phyloP scores from a whole-genome alignment of 371 early-diverging fungal genomes.

The Mortierella sp. region DNA sequence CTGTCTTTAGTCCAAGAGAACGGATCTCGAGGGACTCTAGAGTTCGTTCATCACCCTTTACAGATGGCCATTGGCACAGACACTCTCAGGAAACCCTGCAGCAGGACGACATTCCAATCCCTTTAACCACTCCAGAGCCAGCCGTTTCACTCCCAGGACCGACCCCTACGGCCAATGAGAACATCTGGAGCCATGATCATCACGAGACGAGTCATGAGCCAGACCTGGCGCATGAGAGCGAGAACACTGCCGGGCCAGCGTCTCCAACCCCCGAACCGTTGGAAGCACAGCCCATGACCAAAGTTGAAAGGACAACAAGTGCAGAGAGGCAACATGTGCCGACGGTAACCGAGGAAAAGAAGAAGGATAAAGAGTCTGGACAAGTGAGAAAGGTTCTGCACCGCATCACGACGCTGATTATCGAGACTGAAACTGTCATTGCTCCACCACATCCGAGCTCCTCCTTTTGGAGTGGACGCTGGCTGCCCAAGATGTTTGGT shows the following conservation, averaged over 20 bases:
- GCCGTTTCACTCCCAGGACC: conserved; percentile 3
- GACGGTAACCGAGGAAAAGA: too few species aligned
- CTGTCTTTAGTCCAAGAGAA: conserved; percentile 29
- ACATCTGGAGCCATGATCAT: too few species aligned
- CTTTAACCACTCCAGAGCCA: conserved; percentile 19
- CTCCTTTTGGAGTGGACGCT: too few species aligned
- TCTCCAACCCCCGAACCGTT: conserved; percentile 23
- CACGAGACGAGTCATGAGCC: background rate
- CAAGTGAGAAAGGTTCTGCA: conserved; percentile 6
- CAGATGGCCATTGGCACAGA: conserved; percentile 8
- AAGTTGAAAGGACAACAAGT: too few species aligned
- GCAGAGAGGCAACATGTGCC: too few species aligned
- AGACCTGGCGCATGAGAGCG: background rate
- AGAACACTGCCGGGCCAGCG: conserved; percentile 19
- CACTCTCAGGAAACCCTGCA: background rate
- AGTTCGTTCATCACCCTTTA: conserved; percentile 15
- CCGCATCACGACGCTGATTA: conserved; percentile 29
- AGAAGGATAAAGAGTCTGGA: too few species aligned
- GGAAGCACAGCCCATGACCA: conserved; percentile 7
- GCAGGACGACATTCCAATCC: background rate
- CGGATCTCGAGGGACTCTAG: background rate
- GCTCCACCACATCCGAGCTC: conserved; percentile 5
- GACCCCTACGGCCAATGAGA: background rate
- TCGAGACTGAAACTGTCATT: conserved; percentile 39
- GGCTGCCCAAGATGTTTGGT: too few species aligned